These are phyloP conservation scores for Yarrowia sp. DNA, from an alignment of 805 yeast species.

Conservation along the genomic window DNA sequence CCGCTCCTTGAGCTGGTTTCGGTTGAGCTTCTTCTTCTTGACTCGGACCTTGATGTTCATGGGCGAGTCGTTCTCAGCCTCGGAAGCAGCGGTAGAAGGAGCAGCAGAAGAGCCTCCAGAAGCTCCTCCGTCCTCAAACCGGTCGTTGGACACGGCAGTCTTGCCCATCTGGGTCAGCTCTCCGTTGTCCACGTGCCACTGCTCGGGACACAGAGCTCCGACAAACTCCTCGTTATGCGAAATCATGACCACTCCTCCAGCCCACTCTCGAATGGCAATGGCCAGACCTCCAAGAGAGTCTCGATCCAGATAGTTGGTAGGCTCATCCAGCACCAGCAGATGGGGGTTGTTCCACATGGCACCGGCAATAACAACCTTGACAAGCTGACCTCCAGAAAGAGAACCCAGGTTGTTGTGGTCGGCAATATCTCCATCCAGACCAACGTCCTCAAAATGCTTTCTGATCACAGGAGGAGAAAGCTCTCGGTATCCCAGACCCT, in stretches of 20 bases:
- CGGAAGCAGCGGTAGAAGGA: constrained; percentile 47
- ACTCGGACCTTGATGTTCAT: constrained; percentile 90
- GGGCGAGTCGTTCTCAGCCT: constrained; percentile 68
- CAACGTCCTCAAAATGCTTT: constrained; percentile 95
- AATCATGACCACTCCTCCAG: constrained; percentile 97
- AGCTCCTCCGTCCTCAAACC: constrained; percentile 64
- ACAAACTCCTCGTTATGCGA: constrained; percentile 97
- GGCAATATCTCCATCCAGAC: constrained; percentile 96
- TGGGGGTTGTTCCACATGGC: constrained; percentile 99
- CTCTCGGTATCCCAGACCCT: constrained; percentile 97
- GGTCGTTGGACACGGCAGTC: constrained; percentile 64
- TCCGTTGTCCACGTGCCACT: constrained; percentile 96
- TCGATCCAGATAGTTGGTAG: constrained; percentile 96
- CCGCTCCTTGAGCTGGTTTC: constrained; percentile 90
- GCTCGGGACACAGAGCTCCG: constrained; percentile 97
- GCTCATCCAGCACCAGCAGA: constrained; percentile 92
- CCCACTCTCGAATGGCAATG: constrained; percentile 95
- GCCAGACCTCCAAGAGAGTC: constrained; percentile 98
- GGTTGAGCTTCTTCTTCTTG: constrained; percentile 95
- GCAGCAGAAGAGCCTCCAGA: constrained; percentile 46
- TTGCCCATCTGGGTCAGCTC: constrained; percentile 79
- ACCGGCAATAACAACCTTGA: constrained; percentile 97
- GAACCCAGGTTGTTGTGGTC: constrained; percentile 98
- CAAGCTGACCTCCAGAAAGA: constrained; percentile 96
- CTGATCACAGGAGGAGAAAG: constrained; percentile 87